A percentile compares a stretch with the other conserved stretches of the same genome.
Evolutionary conservation across 257 asterid genomes (phyloP).

Genomic region (Nicotiana paniculata): DNA sequence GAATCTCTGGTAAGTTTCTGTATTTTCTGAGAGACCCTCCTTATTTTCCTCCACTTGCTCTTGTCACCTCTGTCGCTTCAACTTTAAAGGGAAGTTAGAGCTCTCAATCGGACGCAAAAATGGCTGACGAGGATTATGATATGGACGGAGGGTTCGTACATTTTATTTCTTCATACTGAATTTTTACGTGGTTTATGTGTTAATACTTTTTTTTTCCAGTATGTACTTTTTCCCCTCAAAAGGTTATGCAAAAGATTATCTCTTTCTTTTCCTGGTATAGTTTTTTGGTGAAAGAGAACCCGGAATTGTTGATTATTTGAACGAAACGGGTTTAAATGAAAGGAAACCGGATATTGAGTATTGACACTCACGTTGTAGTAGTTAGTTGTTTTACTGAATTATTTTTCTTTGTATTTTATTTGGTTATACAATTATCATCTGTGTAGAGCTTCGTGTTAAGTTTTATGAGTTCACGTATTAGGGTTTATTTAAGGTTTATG

Average conservation of each 20-base stretch:
- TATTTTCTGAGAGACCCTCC: too few species aligned
- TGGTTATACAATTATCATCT: background rate
- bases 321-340: background rate
- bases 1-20: background rate
- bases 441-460: background rate
- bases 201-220: too few species aligned
- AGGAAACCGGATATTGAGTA: too few species aligned
- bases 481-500: background rate
- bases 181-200: background rate
- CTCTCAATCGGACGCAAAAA: constrained; percentile 6
- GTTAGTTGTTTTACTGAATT: background rate
- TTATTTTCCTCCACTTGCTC: background rate
- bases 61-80: background rate
- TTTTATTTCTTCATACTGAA: background rate
- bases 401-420: too few species aligned
- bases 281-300: background rate
- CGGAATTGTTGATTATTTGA: too few species aligned
- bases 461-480: background rate
- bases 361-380: background rate
- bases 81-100: background rate
- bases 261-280: background rate
- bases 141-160: constrained; percentile 64
- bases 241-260: background rate
- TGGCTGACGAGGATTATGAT: constrained; percentile 84
- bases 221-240: too few species aligned